A percentile compares a stretch with the other conserved stretches of the same genome.
Evolutionary conservation across 768 basidiomycete genomes (phyloP).

Genomic region (Gymnopilus dilepis): DNA sequence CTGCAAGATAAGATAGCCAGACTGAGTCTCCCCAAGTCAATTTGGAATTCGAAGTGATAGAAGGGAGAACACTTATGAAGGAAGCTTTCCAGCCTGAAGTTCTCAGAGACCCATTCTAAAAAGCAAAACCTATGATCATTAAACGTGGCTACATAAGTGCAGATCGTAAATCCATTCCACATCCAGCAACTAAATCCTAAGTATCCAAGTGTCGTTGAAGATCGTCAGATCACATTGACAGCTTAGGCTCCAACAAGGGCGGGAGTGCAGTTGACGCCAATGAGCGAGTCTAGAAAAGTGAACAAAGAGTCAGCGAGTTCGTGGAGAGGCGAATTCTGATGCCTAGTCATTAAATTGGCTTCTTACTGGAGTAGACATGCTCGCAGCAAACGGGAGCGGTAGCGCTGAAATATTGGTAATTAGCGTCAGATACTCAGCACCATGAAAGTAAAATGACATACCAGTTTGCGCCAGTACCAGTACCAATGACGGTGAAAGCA

Average conservation of each 20-base stretch:
- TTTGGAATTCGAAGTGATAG: no score
- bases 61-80: no score
- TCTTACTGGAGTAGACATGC: slow-evolving; percentile 14
- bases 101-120: no score
- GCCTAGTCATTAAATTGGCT: neutral
- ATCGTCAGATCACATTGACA: neutral
- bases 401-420: neutral
- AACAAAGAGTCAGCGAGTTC: neutral
- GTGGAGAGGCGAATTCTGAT: neutral
- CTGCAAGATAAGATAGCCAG: no score
- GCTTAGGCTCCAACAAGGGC: slow-evolving; percentile 8
- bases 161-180: neutral
- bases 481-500: slow-evolving; percentile 26
- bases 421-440: neutral
- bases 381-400: slow-evolving; percentile 19
- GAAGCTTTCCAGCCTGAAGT: no score
- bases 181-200: neutral
- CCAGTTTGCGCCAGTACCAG: slow-evolving; percentile 23
- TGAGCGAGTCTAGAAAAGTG: slow-evolving; percentile 5
- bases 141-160: neutral
- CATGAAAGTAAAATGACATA: neutral
- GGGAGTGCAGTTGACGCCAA: slow-evolving; percentile 18
- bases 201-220: neutral
- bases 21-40: no score
- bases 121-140: neutral